phyloP scores from a whole-genome alignment of 495 filamentous ascomycete genomes.

The Aspergillus olivimuriae region DNA sequence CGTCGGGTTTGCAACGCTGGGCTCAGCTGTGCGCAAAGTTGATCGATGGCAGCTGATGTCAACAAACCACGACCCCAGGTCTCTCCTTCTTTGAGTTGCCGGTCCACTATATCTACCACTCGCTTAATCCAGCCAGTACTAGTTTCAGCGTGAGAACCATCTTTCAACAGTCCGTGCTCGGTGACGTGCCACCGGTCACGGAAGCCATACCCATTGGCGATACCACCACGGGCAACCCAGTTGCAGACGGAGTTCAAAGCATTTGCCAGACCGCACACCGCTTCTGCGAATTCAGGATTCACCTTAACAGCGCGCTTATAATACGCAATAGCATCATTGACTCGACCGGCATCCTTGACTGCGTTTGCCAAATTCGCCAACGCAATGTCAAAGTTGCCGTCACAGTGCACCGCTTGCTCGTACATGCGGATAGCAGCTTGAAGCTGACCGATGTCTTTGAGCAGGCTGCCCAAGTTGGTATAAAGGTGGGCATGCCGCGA shows the following conservation, averaged over 20 bases:
- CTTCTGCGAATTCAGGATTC: constrained; percentile 95
- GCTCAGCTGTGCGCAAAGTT: constrained; percentile 42
- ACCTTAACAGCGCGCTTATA: constrained; percentile 85
- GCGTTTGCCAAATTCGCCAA: constrained; percentile 96
- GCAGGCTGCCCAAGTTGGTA: constrained; percentile 89
- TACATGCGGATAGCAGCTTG: constrained; percentile 94
- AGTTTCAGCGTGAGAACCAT: constrained; percentile 53
- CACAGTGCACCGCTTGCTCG: constrained; percentile 85
- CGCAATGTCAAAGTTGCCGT: constrained; percentile 91
- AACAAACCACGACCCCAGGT: constrained; percentile 77
- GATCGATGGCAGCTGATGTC: constrained; percentile 46
- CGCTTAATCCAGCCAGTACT: constrained; percentile 85
- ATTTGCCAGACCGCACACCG: constrained; percentile 92
- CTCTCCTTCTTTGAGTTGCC: constrained; percentile 82
- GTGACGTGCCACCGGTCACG: constrained; percentile 94
- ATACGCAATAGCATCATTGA: constrained; percentile 86
- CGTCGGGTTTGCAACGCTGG: constrained; percentile 29
- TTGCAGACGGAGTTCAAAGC: constrained; percentile 96
- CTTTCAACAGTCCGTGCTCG: constrained; percentile 74
- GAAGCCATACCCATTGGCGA: constrained; percentile 61
- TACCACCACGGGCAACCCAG: constrained; percentile 86
- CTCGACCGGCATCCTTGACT: constrained; percentile 91
- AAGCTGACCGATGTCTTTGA: constrained; percentile 95
- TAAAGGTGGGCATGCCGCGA: constrained; percentile 93
- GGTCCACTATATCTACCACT: constrained; percentile 91